Conservation (phyloP, 2,329 filamentous ascomycete genomes). For the Ceratocystis harringtonii region DNA sequence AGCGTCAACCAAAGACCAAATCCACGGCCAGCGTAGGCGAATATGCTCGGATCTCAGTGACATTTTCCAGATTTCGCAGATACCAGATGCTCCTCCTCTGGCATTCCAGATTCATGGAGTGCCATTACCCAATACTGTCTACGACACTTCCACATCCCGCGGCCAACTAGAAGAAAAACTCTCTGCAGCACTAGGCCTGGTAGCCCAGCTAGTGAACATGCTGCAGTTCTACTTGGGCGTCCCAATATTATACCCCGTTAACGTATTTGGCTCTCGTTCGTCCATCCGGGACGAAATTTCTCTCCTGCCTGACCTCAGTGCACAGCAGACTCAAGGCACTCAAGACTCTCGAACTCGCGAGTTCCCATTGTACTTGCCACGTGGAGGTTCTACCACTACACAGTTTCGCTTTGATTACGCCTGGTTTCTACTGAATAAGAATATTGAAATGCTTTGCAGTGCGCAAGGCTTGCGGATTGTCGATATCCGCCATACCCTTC, state of each 20-base stretch:
- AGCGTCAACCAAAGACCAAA: slow-evolving; percentile 44
- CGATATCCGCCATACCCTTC: slow-evolving; percentile 81
- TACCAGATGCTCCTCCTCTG: slow-evolving; percentile 42
- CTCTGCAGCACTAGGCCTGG: slow-evolving; percentile 68
- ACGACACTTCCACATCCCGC: slow-evolving; percentile 37
- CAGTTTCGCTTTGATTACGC: slow-evolving; percentile 91
- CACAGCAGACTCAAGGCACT: slow-evolving; percentile 3
- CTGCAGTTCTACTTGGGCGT: slow-evolving; percentile 71
- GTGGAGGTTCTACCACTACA: slow-evolving; percentile 47
- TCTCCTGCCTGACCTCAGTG: slow-evolving; percentile 32
- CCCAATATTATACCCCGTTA: slow-evolving; percentile 67
- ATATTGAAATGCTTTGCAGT: slow-evolving; percentile 59
- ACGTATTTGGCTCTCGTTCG: slow-evolving; percentile 56
- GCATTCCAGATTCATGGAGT: slow-evolving; percentile 73
- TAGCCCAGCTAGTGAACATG: slow-evolving; percentile 57
- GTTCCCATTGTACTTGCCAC: slow-evolving; percentile 63
- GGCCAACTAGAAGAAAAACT: slow-evolving; percentile 51
- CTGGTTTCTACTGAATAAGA: slow-evolving; percentile 91
- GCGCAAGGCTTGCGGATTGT: slow-evolving; percentile 62
- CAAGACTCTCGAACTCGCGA: slow-evolving; percentile 39
- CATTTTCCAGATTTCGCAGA: slow-evolving; percentile 68
- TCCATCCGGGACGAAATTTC: slow-evolving; percentile 63
- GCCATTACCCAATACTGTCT: slow-evolving; percentile 63
- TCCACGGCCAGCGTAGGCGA: slow-evolving; percentile 73
- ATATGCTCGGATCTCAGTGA: slow-evolving; percentile 68